These are phyloP conservation scores for Xylaria scruposa DNA, from an alignment of 495 filamentous ascomycete species.

Conservation along the genomic window DNA sequence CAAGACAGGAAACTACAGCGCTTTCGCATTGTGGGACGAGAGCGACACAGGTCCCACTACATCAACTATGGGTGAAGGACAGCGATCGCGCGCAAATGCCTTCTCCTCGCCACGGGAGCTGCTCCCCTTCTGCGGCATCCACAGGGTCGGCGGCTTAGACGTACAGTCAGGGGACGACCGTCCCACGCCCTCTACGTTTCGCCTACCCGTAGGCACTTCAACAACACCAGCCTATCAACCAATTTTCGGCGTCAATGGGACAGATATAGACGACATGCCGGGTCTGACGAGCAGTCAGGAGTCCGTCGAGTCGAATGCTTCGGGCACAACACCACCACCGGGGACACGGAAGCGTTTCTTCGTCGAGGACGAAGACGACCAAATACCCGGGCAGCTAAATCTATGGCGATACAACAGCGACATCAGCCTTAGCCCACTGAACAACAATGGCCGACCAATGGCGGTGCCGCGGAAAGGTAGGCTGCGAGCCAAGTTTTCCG, in stretches of 20 bases:
- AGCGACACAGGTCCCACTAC: constrained; percentile 12
- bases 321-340: neutral
- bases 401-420: constrained; percentile 34
- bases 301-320: constrained; percentile 37
- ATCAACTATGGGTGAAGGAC: constrained; percentile 28
- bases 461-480: constrained; percentile 46
- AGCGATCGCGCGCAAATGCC: constrained; percentile 40
- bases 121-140: constrained; percentile 76
- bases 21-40: constrained; percentile 54
- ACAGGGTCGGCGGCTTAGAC: constrained; percentile 65
- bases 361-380: constrained; percentile 42
- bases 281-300: constrained; percentile 51
- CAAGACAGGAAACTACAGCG: constrained; percentile 69
- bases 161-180: constrained; percentile 45
- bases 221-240: constrained; percentile 25
- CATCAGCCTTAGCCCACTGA: constrained; percentile 34
- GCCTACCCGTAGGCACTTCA: neutral
- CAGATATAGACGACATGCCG: constrained; percentile 35
- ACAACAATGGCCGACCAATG: constrained; percentile 42
- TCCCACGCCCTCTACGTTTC: neutral
- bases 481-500: constrained; percentile 20
- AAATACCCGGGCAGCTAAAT: constrained; percentile 20
- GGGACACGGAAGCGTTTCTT: constrained; percentile 49
- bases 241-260: constrained; percentile 25
- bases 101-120: constrained; percentile 59